Evolutionary conservation across 2,329 filamentous ascomycete species (phyloP), one percentile per base, ranked within the genome.

Genomic region (Fusarium praegraminearum): DNA sequence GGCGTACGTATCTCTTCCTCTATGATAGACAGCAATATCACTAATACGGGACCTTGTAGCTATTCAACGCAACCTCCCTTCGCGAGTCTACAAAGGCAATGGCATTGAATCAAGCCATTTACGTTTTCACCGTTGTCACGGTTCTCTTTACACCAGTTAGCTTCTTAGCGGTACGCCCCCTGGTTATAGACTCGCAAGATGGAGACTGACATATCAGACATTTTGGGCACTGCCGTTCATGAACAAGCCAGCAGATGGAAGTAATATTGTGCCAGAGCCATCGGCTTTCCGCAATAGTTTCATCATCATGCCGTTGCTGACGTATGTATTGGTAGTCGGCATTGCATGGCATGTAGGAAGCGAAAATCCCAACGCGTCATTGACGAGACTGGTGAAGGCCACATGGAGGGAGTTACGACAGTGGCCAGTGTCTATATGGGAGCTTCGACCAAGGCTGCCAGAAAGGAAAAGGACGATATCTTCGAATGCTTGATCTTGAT

Each of bases 151-250:
- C 36, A 0, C 49, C 55, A n/a, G 18, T 30, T 0, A 43, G 49
- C 20, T 43, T 57, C 22, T 11, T 57, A 13, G 55, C 55, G 9
- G 55, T 57, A 54, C 0, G 54, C 2, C 1, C 16, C 18, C 7
- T 5, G n/a, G n/a, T n/a, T n/a, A n/a, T 7, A 10, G 13, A 15
- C 3, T 33, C 6, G 7, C 5, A 22, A 6, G 4, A 33, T 24
- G 1, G 3, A 28, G 22, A 15, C 47, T 57, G 1, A 55, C 12
- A 8, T 0, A 2, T 0, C 0, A 58, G 55, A 58, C 49, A 0
- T 16, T 56, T 7, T 58, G 55, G 55, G 55, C 30, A 1, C 56
- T 56, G 5, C 55, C 55, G 1, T 56, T 58, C 0, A 13, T 58
- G n/a, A 35, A 58, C 0, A 35, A 43, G 18, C 55, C 49, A 2